Evolutionary conservation across 352 stramenopile genomes (phyloP).

Genomic region (Globisporangium paddicum): DNA sequence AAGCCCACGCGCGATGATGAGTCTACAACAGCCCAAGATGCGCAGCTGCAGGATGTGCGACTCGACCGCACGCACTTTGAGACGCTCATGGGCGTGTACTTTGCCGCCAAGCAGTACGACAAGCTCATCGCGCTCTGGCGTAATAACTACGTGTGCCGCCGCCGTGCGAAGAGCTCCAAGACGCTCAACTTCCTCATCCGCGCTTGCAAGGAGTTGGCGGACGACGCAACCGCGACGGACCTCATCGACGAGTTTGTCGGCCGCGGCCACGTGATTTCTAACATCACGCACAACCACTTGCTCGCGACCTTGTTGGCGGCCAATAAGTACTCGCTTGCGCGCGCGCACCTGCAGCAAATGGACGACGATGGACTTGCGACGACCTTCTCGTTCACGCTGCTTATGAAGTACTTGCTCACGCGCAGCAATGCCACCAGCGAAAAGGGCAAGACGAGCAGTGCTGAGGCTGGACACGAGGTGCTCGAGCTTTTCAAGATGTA

Average conservation of each 20-base stretch:
- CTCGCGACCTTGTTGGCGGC: slow-evolving; percentile 58
- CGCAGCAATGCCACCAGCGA: slow-evolving; percentile 2
- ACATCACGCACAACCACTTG: slow-evolving; percentile 74
- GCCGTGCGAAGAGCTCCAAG: slow-evolving; percentile 69
- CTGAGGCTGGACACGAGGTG: slow-evolving; percentile 28
- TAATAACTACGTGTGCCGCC: slow-evolving; percentile 48
- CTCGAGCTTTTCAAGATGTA: slow-evolving; percentile 62
- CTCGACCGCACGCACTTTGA: slow-evolving; percentile 70
- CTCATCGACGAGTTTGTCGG: slow-evolving; percentile 62
- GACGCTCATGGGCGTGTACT: slow-evolving; percentile 69
- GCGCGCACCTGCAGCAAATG: slow-evolving; percentile 43
- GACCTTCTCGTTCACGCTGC: slow-evolving; percentile 63
- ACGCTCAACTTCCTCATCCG: slow-evolving; percentile 77
- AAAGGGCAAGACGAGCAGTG: not conserved
- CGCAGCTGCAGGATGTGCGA: slow-evolving; percentile 27
- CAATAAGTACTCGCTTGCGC: slow-evolving; percentile 42
- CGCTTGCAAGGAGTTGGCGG: slow-evolving; percentile 34
- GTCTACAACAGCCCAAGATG: not conserved
- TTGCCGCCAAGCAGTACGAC: slow-evolving; percentile 46
- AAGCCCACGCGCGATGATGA: not conserved
- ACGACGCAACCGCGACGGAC: slow-evolving; percentile 37
- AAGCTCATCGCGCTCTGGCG: slow-evolving; percentile 53
- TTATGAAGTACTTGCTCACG: slow-evolving; percentile 67
- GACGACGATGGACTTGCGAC: slow-evolving; percentile 37
- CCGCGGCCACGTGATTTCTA: slow-evolving; percentile 45